Evolutionary conservation across 768 basidiomycete species (phyloP), one percentile per base, ranked within the genome.

Genomic region (Serendipita sp.): DNA sequence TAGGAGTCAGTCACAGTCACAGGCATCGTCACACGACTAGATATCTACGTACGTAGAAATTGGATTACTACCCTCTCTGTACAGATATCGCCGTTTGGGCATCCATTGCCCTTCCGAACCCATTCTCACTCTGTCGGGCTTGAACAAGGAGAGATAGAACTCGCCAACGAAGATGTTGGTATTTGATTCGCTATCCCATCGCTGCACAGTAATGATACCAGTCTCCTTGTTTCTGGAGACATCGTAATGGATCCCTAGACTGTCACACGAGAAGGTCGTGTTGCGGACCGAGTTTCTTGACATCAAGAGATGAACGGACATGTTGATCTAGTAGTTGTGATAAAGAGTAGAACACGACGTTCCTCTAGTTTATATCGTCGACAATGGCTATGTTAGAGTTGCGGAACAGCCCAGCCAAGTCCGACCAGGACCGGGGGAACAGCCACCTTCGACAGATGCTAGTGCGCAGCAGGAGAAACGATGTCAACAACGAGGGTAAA

Each of bases 211-310:
- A 34, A 58, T n/a, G 3, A 58, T 28, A 1, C 31, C 31, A 26
- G 4, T 33, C n/a, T 48, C 45, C n/a, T 28, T 48, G 17, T 22
- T n/a, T 33, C 31, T 58, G 5, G 53, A 24, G n/a, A 58, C 53
- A 31, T 26, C 31, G 53, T 58, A 58, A 31, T 58, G 53, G 31
- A 58, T 58, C 2, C 53, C 53, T 2, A 58, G 53, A n/a, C 53
- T 58, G n/a, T 58, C 53, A 34, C 53, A 58, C 22, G 53, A 58
- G 11, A 58, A n/a, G 4, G 53, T 58, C 22, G 53, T 58, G 31
- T 58, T 58, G 53, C 30, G 30, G 17, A 58, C 53, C 24, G 53
- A 58, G 53, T 58, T 58, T 22, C 31, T 58, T 26, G 53, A 26
- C 22, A 58, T 26, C 22, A 28, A 58, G n/a, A 58, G 53, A 28